These are phyloP conservation scores for Pythium sukuiense DNA, from an alignment of 352 stramenopile genomes.

Conservation along the genomic window DNA sequence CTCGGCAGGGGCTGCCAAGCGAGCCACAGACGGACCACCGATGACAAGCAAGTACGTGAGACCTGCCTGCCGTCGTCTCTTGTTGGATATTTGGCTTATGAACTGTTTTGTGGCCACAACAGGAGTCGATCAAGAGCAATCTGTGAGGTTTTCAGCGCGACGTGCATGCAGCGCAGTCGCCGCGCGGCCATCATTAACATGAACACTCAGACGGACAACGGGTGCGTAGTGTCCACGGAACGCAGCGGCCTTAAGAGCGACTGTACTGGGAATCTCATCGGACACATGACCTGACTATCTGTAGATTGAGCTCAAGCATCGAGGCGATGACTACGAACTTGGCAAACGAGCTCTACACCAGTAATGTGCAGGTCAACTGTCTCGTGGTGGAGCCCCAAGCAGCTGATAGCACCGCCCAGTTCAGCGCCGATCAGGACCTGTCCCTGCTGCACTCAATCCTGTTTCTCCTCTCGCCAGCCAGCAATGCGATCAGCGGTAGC, in stretches of 20 bases:
- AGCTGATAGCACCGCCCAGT: not conserved
- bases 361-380: constrained; percentile 57
- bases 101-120: too few species aligned
- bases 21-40: not conserved
- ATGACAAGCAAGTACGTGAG: constrained; percentile 17
- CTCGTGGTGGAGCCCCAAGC: constrained; percentile 37
- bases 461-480: constrained; percentile 58
- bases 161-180: constrained; percentile 29
- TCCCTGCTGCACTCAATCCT: constrained; percentile 58
- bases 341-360: constrained; percentile 36
- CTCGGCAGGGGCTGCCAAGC: not conserved
- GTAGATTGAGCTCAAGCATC: constrained; percentile 13
- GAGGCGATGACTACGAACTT: constrained; percentile 46
- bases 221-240: constrained; percentile 17
- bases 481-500: constrained; percentile 51
- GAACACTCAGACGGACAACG: constrained; percentile 18
- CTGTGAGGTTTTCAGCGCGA: constrained; percentile 27
- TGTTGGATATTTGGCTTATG: not conserved
- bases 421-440: constrained; percentile 6
- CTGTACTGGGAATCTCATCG: not conserved
- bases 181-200: constrained; percentile 36
- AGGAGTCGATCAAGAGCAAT: constrained; percentile 35
- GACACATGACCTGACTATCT: not conserved
- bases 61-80: not conserved
- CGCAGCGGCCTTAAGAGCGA: too few species aligned